These are phyloP conservation scores for Solidago caesia DNA, from an alignment of 129 eudicot genomes.

Conservation along the genomic window DNA sequence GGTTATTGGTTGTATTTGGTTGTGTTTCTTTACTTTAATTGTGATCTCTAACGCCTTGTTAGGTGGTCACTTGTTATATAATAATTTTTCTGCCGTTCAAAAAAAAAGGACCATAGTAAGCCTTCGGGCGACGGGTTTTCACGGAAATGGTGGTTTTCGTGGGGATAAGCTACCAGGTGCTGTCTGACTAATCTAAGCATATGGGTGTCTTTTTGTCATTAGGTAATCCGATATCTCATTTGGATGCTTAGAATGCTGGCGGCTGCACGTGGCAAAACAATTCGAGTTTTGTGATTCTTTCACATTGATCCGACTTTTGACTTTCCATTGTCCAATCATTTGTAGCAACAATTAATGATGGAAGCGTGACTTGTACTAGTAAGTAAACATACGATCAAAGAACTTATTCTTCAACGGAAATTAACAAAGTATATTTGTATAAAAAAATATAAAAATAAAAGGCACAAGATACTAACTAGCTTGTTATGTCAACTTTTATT, in stretches of 20 bases:
- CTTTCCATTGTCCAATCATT: slow-evolving; percentile 6
- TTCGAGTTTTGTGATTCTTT: neutral
- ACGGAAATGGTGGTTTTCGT: too few species aligned
- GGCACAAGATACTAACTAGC: slow-evolving; percentile 26
- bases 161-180: too few species aligned
- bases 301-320: slow-evolving; percentile 17
- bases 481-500: slow-evolving; percentile 24
- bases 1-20: too few species aligned
- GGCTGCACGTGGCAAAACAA: neutral
- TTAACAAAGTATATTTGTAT: slow-evolving; percentile 13
- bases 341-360: neutral
- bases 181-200: too few species aligned
- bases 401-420: slow-evolving; percentile 16
- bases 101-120: too few species aligned
- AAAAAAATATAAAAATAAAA: slow-evolving; percentile 7
- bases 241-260: neutral
- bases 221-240: neutral
- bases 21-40: too few species aligned
- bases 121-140: too few species aligned
- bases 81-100: too few species aligned
- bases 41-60: too few species aligned
- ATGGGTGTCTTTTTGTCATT: too few species aligned
- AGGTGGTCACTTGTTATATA: too few species aligned
- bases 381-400: slow-evolving; percentile 4
- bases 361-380: slow-evolving; percentile 4